Base-by-base conservation (phyloP, 1,139 yeast genomes). In the Geotrichum klebahnii region DNA sequence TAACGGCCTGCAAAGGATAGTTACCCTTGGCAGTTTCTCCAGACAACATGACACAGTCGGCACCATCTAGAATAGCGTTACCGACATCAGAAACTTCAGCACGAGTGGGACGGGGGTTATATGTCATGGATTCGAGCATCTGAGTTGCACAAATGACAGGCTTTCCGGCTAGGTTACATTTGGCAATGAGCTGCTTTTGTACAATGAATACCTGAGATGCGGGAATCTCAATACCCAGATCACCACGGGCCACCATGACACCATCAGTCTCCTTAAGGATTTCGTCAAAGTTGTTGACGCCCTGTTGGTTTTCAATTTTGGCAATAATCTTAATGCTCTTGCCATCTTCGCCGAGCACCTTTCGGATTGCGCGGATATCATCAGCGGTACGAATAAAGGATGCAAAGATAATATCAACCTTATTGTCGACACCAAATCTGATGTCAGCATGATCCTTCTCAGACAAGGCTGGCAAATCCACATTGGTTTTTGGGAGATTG, bases 241-340 rank as follows among this genome's bases (percentile, higher is more conserved):
- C 98, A 79, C 98, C 99, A 76, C 99, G 84, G 66, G 99, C 99
- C 70, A 92, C 97, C 98, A 92, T 92, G 68, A 92, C 97, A 79
- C 97, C 99, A 70, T 94, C 98, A 57, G 98, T 92, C 72, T 83
- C 95, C 65, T 71, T 72, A 71, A 92, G 82, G 68, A 92, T 92
- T 58, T 88, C 97, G 72, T 92, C 98, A 71, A 92, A 92, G 82
- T 92, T 92, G 84, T 92, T 89, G 67, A 92, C 97, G 79, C 99
- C 99, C 77, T 92, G 99, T 77, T 90, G 97, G 79, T 89, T 90
- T 79, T 92, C 99, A 71, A 92, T 90, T 81, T 92, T 92, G 70
- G 90, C 84, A 65, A 92, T 89, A 73, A 92, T 89, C 79, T 92
- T 94, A 71, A 92, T 87, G 67, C 87, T 85, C 75, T 83, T 84